Evolutionary conservation across 305 asterid species (phyloP).

Genomic region (Fraxinus xanthoxyloides): DNA sequence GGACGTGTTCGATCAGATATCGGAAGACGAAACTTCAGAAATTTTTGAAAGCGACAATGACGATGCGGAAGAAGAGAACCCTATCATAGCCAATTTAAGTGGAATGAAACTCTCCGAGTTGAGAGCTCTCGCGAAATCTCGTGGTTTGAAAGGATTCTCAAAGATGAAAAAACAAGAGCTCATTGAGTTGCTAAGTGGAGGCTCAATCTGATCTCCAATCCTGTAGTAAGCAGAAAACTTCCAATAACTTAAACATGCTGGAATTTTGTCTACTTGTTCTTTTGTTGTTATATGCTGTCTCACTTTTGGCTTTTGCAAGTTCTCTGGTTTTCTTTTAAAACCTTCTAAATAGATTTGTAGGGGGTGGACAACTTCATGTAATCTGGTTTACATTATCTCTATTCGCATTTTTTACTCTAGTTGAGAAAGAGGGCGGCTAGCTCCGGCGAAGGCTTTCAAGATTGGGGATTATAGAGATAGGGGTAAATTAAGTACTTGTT

Average conservation of each 20-base stretch:
- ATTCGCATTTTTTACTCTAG: not conserved
- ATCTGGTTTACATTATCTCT: not conserved
- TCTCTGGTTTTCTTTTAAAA: not conserved
- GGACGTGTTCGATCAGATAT: conserved; percentile 35
- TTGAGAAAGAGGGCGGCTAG: not conserved
- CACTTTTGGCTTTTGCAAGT: not conserved
- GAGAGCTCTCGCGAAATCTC: conserved; percentile 74
- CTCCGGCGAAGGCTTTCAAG: not conserved
- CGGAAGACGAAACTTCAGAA: conserved; percentile 41
- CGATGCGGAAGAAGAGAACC: conserved; percentile 24
- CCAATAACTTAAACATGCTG: not conserved
- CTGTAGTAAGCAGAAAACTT: not conserved
- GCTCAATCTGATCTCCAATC: conserved; percentile 21
- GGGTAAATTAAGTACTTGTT: not conserved
- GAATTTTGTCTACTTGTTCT: not conserved
- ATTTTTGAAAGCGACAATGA: conserved; percentile 36
- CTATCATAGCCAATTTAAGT: conserved; percentile 28
- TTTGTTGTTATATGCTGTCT: not conserved
- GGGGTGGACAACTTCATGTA: not conserved
- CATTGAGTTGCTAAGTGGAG: conserved; percentile 44
- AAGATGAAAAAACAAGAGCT: conserved; percentile 72
- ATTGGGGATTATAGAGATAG: not conserved
- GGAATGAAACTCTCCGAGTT: conserved; percentile 69
- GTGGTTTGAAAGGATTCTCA: conserved; percentile 70
- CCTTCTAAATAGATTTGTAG: not conserved